Conservation (phyloP, 2,329 filamentous ascomycete genomes). For the Pyricularia grisea region DNA sequence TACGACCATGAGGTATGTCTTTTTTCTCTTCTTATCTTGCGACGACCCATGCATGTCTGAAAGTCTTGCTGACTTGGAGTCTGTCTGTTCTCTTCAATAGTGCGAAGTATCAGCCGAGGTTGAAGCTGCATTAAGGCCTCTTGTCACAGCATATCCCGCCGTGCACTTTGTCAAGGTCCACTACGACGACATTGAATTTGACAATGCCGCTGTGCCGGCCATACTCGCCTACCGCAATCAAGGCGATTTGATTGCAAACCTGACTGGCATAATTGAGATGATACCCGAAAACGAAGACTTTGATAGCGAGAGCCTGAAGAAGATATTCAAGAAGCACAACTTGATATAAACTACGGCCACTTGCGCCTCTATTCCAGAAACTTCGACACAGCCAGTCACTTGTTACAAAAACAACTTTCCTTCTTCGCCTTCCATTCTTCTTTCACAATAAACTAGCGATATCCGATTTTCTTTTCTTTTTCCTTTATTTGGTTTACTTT, state of each 20-base stretch:
- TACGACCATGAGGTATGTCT: conserved; percentile 72
- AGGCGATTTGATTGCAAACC: conserved; percentile 82
- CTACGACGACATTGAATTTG: conserved; percentile 89
- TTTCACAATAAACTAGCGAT: background rate
- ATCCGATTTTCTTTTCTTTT: background rate
- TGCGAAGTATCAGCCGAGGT: conserved; percentile 71
- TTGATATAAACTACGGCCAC: conserved; percentile 33
- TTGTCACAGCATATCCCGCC: conserved; percentile 62
- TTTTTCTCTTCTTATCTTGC: background rate
- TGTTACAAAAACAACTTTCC: background rate
- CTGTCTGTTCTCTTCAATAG: conserved; percentile 34
- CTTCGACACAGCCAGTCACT: background rate
- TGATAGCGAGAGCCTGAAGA: conserved; percentile 41
- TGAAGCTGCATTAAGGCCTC: conserved; percentile 64
- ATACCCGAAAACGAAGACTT: conserved; percentile 62
- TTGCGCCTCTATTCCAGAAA: background rate
- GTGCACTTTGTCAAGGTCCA: conserved; percentile 87
- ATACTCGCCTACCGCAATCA: conserved; percentile 79
- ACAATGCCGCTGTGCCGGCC: conserved; percentile 77
- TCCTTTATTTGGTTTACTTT: background rate
- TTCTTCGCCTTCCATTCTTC: background rate
- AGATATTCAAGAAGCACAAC: conserved; percentile 40
- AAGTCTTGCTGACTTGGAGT: conserved; percentile 1
- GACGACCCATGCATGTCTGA: conserved; percentile 11
- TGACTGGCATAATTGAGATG: conserved; percentile 80